A percentile compares a stretch with the other conserved stretches of the same genome.
These are phyloP conservation scores for Colletotrichum magnum DNA, from an alignment of 2,329 filamentous ascomycete genomes.

Conservation along the genomic window DNA sequence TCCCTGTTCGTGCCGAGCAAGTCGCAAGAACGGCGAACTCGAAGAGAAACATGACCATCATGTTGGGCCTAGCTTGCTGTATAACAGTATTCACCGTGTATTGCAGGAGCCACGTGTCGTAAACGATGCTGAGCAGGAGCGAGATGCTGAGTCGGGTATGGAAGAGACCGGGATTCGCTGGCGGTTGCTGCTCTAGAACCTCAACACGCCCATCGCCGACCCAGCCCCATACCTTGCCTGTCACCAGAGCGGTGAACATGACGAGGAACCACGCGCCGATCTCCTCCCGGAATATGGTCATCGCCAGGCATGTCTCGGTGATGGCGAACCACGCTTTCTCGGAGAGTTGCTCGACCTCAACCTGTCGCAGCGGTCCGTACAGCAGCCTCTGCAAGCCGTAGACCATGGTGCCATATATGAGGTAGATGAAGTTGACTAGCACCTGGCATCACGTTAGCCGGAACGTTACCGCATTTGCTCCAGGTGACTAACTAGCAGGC, in stretches of 20 bases:
- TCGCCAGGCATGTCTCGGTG: slow-evolving; percentile 95
- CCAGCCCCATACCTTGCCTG: slow-evolving; percentile 98
- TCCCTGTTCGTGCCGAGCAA: slow-evolving; percentile 82
- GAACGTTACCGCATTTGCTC: background rate
- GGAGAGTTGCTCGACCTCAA: slow-evolving; percentile 97
- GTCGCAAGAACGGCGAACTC: slow-evolving; percentile 92
- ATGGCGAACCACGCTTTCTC: slow-evolving; percentile 99
- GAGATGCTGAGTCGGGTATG: slow-evolving; percentile 86
- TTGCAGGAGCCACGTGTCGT: slow-evolving; percentile 83
- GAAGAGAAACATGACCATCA: slow-evolving; percentile 99
- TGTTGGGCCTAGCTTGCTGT: slow-evolving; percentile 89
- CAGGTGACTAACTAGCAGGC: slow-evolving; percentile 79
- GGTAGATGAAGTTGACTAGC: slow-evolving; percentile 89
- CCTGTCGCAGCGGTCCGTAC: slow-evolving; percentile 89
- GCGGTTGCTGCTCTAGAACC: slow-evolving; percentile 94
- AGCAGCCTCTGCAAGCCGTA: slow-evolving; percentile 91
- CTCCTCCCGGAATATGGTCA: slow-evolving; percentile 98
- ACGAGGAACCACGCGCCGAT: slow-evolving; percentile 94
- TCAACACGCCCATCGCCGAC: slow-evolving; percentile 96
- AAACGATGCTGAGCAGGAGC: slow-evolving; percentile 82
- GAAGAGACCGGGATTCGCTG: slow-evolving; percentile 88
- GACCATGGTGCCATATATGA: slow-evolving; percentile 84
- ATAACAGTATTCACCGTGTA: slow-evolving; percentile 89
- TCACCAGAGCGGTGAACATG: slow-evolving; percentile 95
- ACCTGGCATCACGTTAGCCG: slow-evolving; percentile 68